Percentiles rank a stretch among this genome's conserved stretches.
Conservation (phyloP, 2,329 filamentous ascomycete species). For the Pseudogymnoascus pannorum region DNA sequence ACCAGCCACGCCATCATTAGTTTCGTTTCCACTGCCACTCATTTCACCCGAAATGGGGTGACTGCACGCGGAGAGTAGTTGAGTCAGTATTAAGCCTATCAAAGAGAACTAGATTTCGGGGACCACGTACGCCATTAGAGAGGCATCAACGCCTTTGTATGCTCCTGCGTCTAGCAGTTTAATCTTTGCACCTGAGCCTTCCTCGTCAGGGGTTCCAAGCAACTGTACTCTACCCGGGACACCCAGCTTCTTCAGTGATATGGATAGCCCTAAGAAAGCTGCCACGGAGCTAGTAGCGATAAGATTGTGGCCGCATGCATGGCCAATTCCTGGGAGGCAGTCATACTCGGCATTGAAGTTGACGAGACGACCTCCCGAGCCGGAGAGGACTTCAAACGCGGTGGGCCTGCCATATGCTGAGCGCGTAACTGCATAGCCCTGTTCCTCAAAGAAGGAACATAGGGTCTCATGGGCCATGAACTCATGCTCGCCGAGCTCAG, state of each 20-base stretch:
- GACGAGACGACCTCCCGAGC: conserved; percentile 37
- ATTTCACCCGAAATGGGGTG: neutral
- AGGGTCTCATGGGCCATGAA: conserved; percentile 43
- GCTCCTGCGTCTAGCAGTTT: conserved; percentile 38
- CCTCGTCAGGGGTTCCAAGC: conserved; percentile 37
- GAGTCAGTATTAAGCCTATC: neutral
- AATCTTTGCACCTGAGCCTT: conserved; percentile 35
- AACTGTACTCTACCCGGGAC: conserved; percentile 15
- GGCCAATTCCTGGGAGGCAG: conserved; percentile 34
- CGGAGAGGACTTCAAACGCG: conserved; percentile 44
- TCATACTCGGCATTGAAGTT: conserved; percentile 35
- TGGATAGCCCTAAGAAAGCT: conserved; percentile 29
- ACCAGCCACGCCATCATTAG: conserved; percentile 11
- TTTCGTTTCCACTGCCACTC: neutral
- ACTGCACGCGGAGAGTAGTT: neutral
- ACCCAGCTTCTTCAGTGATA: conserved; percentile 7
- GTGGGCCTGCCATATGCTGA: conserved; percentile 46
- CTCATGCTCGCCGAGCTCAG: conserved; percentile 42
- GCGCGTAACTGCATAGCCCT: conserved; percentile 43
- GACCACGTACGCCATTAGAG: conserved; percentile 35
- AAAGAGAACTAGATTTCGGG: neutral
- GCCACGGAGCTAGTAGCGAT: conserved; percentile 34
- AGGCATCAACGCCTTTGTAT: conserved; percentile 33
- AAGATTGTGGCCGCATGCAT: conserved; percentile 40
- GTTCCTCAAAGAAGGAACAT: conserved; percentile 38